Evolutionary conservation across 2,329 filamentous ascomycete genomes (phyloP).

Genomic region (Calonectria hawksworthii): DNA sequence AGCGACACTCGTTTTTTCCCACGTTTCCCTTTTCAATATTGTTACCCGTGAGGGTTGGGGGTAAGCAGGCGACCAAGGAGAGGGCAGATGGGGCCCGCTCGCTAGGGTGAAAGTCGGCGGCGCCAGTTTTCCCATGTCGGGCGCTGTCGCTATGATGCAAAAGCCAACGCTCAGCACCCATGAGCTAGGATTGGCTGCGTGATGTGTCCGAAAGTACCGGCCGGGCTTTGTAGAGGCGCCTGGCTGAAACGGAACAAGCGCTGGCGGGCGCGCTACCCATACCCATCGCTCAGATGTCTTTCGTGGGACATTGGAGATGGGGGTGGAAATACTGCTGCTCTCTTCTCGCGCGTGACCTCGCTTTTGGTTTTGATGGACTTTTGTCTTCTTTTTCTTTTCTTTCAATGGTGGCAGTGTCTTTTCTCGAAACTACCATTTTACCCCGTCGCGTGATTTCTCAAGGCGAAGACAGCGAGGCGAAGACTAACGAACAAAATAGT

Average conservation of each 20-base stretch:
- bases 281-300: not conserved
- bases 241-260: conserved; percentile 4
- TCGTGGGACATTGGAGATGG: not conserved
- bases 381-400: not conserved
- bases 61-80: not conserved
- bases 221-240: not conserved
- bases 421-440: not conserved
- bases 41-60: not conserved
- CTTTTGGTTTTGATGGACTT: not conserved
- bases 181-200: not conserved
- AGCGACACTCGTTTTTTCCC: not conserved
- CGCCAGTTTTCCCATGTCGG: not conserved
- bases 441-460: not conserved
- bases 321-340: not conserved
- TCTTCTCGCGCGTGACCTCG: not conserved
- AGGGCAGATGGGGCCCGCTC: not conserved
- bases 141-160: not conserved
- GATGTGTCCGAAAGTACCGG: conserved; percentile 3
- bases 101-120: not conserved
- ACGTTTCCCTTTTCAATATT: not conserved
- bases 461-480: not conserved
- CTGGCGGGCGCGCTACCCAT: conserved; percentile 1
- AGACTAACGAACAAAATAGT: not conserved
- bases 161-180: not conserved
- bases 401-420: not conserved